phyloP scores from a whole-genome alignment of 140 eudicot genomes.

The Flaveria floridana region DNA sequence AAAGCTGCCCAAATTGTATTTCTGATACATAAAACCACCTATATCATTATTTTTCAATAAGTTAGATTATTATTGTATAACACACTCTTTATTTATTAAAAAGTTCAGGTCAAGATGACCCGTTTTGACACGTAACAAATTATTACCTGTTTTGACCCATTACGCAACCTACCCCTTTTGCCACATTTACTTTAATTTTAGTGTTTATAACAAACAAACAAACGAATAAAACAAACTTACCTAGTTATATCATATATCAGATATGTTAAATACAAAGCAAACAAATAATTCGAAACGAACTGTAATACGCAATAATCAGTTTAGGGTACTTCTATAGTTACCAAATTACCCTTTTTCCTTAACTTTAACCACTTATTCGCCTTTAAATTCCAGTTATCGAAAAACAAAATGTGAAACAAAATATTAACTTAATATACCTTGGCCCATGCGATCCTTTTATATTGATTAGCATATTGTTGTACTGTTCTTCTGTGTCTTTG shows the following conservation, averaged over 20 bases:
- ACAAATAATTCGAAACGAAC: not conserved
- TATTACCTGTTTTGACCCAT: not conserved
- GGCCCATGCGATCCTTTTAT: conserved; percentile 90
- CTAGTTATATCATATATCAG: too few relatives aligned
- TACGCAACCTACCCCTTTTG: too few relatives aligned
- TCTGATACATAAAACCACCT: not conserved
- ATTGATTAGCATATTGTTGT: conserved; percentile 96
- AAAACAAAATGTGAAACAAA: not conserved
- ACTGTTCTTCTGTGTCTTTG: conserved; percentile 86
- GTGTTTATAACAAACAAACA: too few relatives aligned
- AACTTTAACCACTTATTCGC: not conserved
- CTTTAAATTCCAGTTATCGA: not conserved
- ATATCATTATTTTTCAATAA: not conserved
- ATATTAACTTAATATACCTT: conserved; percentile 49
- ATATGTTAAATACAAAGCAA: not conserved
- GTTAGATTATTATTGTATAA: not conserved
- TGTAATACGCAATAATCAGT: not conserved
- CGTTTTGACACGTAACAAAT: not conserved
- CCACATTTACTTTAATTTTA: too few relatives aligned
- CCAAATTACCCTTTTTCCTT: not conserved
- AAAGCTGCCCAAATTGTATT: not conserved
- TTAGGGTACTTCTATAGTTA: not conserved
- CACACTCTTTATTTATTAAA: not conserved
- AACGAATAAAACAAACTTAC: too few relatives aligned
- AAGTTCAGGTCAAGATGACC: not conserved